Evolutionary conservation across 116 monocot species (phyloP), one percentile per base, ranked within the genome.

Genomic region (Phalaenopsis hybrid): DNA sequence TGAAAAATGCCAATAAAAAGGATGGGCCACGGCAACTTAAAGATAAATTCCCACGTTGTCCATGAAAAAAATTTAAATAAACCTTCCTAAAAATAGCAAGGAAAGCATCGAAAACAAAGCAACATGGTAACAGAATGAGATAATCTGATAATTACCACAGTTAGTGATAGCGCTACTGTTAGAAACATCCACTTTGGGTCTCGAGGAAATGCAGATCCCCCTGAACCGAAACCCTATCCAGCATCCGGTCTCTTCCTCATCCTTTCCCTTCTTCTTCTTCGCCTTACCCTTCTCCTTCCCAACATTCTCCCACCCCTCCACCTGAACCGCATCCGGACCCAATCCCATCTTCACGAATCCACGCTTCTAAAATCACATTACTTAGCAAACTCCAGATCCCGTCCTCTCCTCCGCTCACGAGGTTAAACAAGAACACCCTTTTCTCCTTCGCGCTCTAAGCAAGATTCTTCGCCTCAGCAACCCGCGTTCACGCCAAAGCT

Each of bases 141-240:
- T 12, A 21, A 10, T 23, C 9, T 21, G 67, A 41, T 20, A 57
- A 75, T 88, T 88, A 96, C 93, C 93, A 44, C 85, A 88, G 57
- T 82, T 83, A 61, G 93, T 87, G 85, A 85, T 90, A 83, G 87
- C 86, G 41, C 89, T 88, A 78, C 90, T 93, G 59, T 84, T 88
- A 45, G 96, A 93, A 59, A 84, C 86, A 76, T 93, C 90, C 31
- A 96, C 93, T 79, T 96, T 93, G 73, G 96, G 86, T 89, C 90
- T 91, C 67, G 90, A 85, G 25, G 91, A 86, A 15, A 90, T 86
- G 83, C 93, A 96, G 63, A 80, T 82, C 79, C 90, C 76, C 84
- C 87, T 86, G 69, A 89, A 61, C 41, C 85, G 83, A 77, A 93
- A 80, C 80, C 59, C 87, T 48, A 82, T 86, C 93, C 96, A 96